A percentile compares a stretch with the other conserved stretches of the same genome.
Evolutionary conservation across 2,329 filamentous ascomycete genomes (phyloP).

Genomic region (Fusarium agapanthi): DNA sequence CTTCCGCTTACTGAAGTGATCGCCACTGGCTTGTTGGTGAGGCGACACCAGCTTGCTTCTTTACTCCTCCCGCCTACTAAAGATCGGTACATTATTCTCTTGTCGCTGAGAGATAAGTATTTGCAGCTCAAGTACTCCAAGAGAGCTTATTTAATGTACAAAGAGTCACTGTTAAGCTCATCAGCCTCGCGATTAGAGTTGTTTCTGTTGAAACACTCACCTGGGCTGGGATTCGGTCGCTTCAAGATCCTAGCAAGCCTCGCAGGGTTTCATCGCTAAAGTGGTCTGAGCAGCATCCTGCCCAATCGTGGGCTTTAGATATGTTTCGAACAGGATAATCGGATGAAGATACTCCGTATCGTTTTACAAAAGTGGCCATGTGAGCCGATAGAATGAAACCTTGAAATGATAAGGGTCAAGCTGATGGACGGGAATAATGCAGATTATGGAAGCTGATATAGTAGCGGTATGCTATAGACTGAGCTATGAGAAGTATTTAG

Average conservation of each 20-base stretch:
- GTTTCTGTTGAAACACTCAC: background rate
- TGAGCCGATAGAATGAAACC: slow-evolving; percentile 14
- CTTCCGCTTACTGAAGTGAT: background rate
- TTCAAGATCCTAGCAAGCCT: background rate
- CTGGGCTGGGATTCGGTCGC: background rate
- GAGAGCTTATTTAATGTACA: too few species aligned
- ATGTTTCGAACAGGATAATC: background rate
- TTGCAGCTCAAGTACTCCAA: background rate
- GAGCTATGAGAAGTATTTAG: background rate
- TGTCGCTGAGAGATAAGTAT: background rate
- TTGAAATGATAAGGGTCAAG: background rate
- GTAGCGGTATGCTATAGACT: background rate
- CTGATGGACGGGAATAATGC: slow-evolving; percentile 8
- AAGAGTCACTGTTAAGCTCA: background rate
- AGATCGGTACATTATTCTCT: too few species aligned
- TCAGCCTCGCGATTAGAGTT: background rate
- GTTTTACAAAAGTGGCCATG: slow-evolving; percentile 5
- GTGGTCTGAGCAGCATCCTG: background rate
- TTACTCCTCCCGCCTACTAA: background rate
- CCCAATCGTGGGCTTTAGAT: background rate
- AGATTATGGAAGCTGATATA: background rate
- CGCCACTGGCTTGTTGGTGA: background rate
- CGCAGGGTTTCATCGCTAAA: background rate
- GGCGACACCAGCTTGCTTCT: background rate
- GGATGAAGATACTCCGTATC: slow-evolving; percentile 14